Evolutionary conservation across 441 rosid genomes (phyloP).

Genomic region (Aquilaria agallochum): DNA sequence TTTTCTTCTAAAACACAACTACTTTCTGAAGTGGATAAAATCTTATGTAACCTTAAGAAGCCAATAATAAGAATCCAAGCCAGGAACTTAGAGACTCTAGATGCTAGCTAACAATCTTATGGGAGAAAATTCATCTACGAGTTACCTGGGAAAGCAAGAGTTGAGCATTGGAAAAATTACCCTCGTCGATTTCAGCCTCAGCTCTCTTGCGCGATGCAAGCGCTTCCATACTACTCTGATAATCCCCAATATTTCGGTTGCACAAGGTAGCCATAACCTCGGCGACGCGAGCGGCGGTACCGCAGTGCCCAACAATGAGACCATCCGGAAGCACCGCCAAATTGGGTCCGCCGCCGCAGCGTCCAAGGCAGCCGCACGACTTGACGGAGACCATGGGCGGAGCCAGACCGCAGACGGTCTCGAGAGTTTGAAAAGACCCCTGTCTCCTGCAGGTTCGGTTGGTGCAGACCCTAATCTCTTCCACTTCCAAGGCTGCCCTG

Average conservation of each 20-base stretch:
- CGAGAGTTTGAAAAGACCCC: slow-evolving; percentile 66
- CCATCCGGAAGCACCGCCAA: slow-evolving; percentile 65
- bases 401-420: slow-evolving; percentile 50
- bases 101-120: too few species aligned
- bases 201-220: slow-evolving; percentile 66
- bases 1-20: too few species aligned
- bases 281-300: slow-evolving; percentile 65
- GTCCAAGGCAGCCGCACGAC: slow-evolving; percentile 69
- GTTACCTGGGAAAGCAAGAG: slow-evolving; percentile 56
- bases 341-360: slow-evolving; percentile 88
- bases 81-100: too few species aligned
- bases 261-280: slow-evolving; percentile 37
- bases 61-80: too few species aligned
- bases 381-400: slow-evolving; percentile 55
- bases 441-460: slow-evolving; percentile 81
- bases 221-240: slow-evolving; percentile 33
- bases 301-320: slow-evolving; percentile 54
- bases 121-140: not conserved
- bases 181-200: slow-evolving; percentile 34
- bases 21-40: too few species aligned
- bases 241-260: slow-evolving; percentile 14
- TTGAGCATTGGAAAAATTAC: slow-evolving; percentile 48
- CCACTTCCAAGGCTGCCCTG: slow-evolving; percentile 10
- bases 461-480: slow-evolving; percentile 78
- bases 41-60: too few species aligned